These are phyloP conservation scores for Xerocomus nothofagi DNA, from an alignment of 1,284 basidiomycete species.

Conservation along the genomic window DNA sequence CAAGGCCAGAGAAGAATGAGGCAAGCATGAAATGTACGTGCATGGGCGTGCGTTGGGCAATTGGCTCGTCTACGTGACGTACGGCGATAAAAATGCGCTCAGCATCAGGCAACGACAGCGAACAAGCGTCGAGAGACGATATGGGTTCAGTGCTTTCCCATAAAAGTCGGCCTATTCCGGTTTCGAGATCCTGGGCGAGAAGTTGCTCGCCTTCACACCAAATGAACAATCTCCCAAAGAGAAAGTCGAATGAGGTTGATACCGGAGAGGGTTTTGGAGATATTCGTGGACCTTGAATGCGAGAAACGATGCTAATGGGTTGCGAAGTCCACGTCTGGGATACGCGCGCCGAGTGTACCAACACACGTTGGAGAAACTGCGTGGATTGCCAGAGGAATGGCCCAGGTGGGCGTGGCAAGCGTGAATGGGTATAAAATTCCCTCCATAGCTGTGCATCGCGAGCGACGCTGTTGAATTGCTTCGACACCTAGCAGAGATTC, in stretches of 20 bases:
- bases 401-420: conserved; percentile 24
- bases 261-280: conserved; percentile 8
- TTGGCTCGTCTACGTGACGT: conserved; percentile 18
- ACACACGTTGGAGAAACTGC: conserved; percentile 19
- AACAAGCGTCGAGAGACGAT: conserved; percentile 23
- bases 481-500: conserved; percentile 22
- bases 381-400: conserved; percentile 27
- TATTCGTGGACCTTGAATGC: conserved; percentile 21
- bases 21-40: conserved; percentile 5
- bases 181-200: conserved; percentile 25
- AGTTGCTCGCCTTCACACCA: conserved; percentile 26
- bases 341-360: conserved; percentile 20
- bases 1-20: neutral
- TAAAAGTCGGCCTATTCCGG: conserved; percentile 22
- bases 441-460: conserved; percentile 22
- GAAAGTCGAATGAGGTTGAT: conserved; percentile 22
- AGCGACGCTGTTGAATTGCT: conserved; percentile 14
- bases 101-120: conserved; percentile 19
- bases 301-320: conserved; percentile 15
- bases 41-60: conserved; percentile 24
- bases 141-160: conserved; percentile 16
- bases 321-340: conserved; percentile 27
- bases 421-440: conserved; percentile 16
- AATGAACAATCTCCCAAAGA: conserved; percentile 27
- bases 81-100: conserved; percentile 24